These are phyloP conservation scores for Aspergillus tubingensis DNA, from an alignment of 2,329 filamentous ascomycete genomes.

Conservation along the genomic window DNA sequence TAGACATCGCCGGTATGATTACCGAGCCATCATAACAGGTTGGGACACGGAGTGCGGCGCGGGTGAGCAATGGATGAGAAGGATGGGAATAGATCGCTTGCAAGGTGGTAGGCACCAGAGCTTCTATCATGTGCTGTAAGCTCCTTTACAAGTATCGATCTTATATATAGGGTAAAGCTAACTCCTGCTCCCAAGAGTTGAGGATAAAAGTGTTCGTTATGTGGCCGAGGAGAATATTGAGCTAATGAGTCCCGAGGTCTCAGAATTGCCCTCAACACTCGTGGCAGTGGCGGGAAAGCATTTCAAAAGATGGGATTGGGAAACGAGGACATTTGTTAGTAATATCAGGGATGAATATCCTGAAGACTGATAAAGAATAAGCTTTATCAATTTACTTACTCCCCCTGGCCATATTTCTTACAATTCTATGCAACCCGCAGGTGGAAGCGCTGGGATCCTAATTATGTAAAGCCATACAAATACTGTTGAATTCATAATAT, in stretches of 20 bases:
- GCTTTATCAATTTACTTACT: too few species aligned
- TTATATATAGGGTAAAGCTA: constrained; percentile 10
- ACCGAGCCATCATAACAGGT: constrained; percentile 80
- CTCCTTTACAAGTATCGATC: constrained; percentile 26
- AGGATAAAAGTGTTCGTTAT: constrained; percentile 70
- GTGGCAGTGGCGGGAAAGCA: constrained; percentile 75
- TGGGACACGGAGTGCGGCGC: constrained; percentile 69
- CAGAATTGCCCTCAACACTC: constrained; percentile 53
- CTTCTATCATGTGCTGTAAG: constrained; percentile 87
- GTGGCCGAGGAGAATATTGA: constrained; percentile 81
- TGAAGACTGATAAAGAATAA: background rate
- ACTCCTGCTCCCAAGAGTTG: constrained; percentile 51
- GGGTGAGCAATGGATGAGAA: constrained; percentile 63
- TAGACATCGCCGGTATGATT: constrained; percentile 75
- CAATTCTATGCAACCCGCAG: too few species aligned
- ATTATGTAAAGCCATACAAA: background rate
- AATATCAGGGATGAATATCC: constrained; percentile 2
- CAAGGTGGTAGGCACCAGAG: constrained; percentile 65
- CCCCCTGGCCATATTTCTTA: too few species aligned
- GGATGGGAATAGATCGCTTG: constrained; percentile 64
- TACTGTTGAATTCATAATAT: background rate
- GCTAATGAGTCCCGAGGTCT: constrained; percentile 56
- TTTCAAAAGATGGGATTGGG: constrained; percentile 81
- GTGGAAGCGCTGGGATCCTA: too few species aligned
- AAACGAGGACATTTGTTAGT: background rate